Base-by-base conservation (phyloP, 1,139 yeast genomes). In the Taphrina flavorubra region DNA sequence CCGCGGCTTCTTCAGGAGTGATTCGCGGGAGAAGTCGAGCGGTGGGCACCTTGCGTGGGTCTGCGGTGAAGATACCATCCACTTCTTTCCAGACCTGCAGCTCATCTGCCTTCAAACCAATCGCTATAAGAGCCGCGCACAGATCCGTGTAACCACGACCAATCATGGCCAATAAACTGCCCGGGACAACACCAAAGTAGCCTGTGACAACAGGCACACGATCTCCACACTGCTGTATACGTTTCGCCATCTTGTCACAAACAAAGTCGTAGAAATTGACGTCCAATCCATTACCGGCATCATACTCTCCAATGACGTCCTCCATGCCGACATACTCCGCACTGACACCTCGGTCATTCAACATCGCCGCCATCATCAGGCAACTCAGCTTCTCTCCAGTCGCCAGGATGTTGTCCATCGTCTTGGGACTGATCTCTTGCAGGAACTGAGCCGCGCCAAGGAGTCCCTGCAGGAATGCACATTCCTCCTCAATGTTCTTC, bases 1-100 rank as follows among this genome's bases (percentile, higher is more conserved):
- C 99, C 0, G 98, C 95, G 1, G 99, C 99, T 80, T 94, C 99
- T 77, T 94, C 99, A 1, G 99, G 99, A 0, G 99, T 94, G 72
- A 94, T 97, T 70, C 92, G 86, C 70, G 87, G 86, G 72, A 94
- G 81, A 64, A 94, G 81, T 74, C 97, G 84, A 3, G 99, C 99
- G 70, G 86, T 87, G 34, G 95, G 89, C 36, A 94, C 99, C 76
- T 94, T 94, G 72, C 99, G 83, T 42, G 99, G 99, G 77, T 94
- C 99, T 1, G 99, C 99, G 0, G 99, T 92, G 81, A 94, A 94
- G 58, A 94, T 94, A 74, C 99, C 99, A 78, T 94, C 99, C 65
- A 94, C 99, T 81, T 94, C 99, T 76, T 94, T 94, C 99, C 99
- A 94, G 63, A 94, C 90, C 80, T 94, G 99, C 69, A 94, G 82